Evolutionary conservation across 495 filamentous ascomycete species (phyloP).

Genomic region (Penicillium pulvis): DNA sequence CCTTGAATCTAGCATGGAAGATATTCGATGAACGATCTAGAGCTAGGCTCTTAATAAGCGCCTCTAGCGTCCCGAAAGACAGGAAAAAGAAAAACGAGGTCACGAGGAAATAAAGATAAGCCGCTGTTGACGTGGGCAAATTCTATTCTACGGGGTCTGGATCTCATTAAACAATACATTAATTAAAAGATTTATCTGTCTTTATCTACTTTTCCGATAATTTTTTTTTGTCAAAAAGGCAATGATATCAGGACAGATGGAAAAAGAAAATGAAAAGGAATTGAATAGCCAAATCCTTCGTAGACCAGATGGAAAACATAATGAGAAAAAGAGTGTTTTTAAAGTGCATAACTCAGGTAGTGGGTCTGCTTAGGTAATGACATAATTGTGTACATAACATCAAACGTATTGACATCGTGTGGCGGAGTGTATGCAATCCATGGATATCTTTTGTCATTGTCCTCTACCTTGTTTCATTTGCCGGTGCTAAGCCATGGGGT

Average conservation of each 20-base stretch:
- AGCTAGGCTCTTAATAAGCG: background rate
- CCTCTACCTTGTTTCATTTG: too few species aligned
- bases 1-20: background rate
- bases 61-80: background rate
- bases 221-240: too few species aligned
- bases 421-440: background rate
- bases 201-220: too few species aligned
- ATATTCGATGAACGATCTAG: background rate
- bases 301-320: too few species aligned
- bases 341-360: background rate
- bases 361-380: background rate
- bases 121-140: background rate
- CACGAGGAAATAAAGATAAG: background rate
- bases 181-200: background rate
- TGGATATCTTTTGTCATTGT: background rate
- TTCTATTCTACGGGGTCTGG: background rate
- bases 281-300: too few species aligned
- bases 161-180: background rate
- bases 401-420: background rate
- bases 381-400: background rate
- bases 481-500: too few species aligned
- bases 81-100: background rate
- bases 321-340: too few species aligned
- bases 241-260: too few species aligned
- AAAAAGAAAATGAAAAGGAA: too few species aligned